phyloP scores from a whole-genome alignment of 2,329 filamentous ascomycete species.

The Cladophialophora immunda region DNA sequence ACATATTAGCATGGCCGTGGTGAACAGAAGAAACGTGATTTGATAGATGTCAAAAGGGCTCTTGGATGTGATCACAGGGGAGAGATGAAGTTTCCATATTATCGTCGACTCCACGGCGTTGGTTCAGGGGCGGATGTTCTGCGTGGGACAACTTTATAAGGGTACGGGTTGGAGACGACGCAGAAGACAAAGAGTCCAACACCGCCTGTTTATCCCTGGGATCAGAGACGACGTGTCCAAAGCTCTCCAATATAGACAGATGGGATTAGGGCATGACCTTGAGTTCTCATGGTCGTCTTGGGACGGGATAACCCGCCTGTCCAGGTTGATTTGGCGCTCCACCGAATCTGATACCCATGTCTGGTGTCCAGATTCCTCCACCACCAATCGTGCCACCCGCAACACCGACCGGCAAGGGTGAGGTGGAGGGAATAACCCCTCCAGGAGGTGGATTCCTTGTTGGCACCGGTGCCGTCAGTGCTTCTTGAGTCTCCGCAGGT shows the following conservation, averaged over 20 bases:
- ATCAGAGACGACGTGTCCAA: not conserved
- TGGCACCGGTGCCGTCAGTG: slow-evolving; percentile 58
- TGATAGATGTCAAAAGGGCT: not conserved
- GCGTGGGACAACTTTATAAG: too few species aligned
- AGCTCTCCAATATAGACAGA: not conserved
- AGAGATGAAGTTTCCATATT: not conserved
- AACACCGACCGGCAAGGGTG: slow-evolving; percentile 34
- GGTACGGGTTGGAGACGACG: not conserved
- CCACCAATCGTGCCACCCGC: slow-evolving; percentile 41
- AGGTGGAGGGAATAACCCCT: slow-evolving; percentile 56
- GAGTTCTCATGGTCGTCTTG: slow-evolving; percentile 15
- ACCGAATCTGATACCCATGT: slow-evolving; percentile 81
- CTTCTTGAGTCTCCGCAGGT: slow-evolving; percentile 32
- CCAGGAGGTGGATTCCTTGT: slow-evolving; percentile 58
- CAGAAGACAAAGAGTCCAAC: not conserved
- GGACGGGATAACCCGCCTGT: slow-evolving; percentile 36
- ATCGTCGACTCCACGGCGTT: not conserved
- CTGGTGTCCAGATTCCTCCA: slow-evolving; percentile 77
- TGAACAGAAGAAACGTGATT: not conserved
- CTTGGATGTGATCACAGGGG: not conserved
- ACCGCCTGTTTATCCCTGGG: not conserved
- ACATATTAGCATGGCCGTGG: not conserved
- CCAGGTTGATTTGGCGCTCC: slow-evolving; percentile 44
- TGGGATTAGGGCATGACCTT: not conserved
- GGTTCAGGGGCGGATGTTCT: not conserved